phyloP scores from a whole-genome alignment of 768 basidiomycete genomes.

The Leccinum uliginosum region DNA sequence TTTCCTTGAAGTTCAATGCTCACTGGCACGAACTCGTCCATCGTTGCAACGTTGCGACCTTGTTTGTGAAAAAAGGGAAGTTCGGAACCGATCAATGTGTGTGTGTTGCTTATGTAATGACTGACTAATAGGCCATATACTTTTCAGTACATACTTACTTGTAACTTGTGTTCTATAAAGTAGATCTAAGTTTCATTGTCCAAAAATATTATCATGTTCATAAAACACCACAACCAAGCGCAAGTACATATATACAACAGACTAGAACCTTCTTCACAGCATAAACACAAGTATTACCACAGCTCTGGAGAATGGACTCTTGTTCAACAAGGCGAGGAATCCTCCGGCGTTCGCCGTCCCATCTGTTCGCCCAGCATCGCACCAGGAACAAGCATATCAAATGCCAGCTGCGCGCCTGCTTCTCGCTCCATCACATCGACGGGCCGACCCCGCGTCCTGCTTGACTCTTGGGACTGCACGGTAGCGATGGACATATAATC shows the following conservation, averaged over 20 bases:
- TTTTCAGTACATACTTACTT: too few relatives aligned
- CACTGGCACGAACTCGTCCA: not conserved
- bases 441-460: conserved; percentile 36
- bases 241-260: not conserved
- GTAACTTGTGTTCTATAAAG: too few relatives aligned
- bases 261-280: not conserved
- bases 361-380: not conserved
- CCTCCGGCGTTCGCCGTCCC: not conserved
- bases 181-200: too few relatives aligned
- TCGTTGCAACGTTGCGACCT: not conserved
- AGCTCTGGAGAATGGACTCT: not conserved
- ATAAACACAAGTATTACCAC: not conserved
- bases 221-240: not conserved
- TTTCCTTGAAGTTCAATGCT: not conserved
- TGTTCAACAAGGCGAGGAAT: conserved; percentile 1
- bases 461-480: conserved; percentile 36
- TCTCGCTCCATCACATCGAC: conserved; percentile 5
- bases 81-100: not conserved
- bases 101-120: not conserved
- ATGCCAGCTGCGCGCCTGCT: not conserved
- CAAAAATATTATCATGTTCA: too few relatives aligned
- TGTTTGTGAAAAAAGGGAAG: not conserved
- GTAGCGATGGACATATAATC: conserved; percentile 13
- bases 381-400: not conserved
- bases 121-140: too few relatives aligned